These are phyloP conservation scores for Taphrina wiesneri DNA, from an alignment of 1,139 yeast species.

Conservation along the genomic window DNA sequence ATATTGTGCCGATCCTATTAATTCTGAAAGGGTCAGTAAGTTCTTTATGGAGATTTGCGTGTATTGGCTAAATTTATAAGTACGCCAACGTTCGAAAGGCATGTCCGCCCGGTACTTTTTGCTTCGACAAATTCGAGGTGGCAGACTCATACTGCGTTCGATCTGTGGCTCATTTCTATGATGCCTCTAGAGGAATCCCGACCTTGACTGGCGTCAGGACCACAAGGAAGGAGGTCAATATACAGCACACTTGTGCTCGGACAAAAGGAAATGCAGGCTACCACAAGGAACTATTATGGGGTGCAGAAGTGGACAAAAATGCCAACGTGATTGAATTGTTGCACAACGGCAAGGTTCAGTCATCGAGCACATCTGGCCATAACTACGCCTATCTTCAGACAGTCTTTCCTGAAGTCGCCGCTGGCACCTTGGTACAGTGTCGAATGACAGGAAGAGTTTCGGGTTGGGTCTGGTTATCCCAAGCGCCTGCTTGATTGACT, in stretches of 20 bases:
- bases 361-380: not conserved
- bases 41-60: not conserved
- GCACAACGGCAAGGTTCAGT: not conserved
- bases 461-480: not conserved
- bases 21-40: not conserved
- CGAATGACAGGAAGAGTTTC: not conserved
- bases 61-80: not conserved
- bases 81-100: not conserved
- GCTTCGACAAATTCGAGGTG: not conserved
- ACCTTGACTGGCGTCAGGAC: not conserved
- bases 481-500: not conserved
- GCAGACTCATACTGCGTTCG: not conserved
- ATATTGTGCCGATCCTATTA: not conserved
- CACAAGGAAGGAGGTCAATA: not conserved
- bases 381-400: not conserved
- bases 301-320: not conserved
- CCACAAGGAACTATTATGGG: not conserved
- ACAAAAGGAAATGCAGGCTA: not conserved
- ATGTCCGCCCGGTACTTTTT: not conserved
- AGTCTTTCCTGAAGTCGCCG: not conserved
- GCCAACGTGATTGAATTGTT: not conserved
- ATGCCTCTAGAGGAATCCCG: not conserved
- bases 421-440: not conserved
- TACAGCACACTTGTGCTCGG: slow-evolving; percentile 2
- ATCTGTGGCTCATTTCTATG: not conserved